Percentiles rank a stretch among this genome's conserved stretches.
Conservation (phyloP, 352 stramenopile genomes). For the Phytophthora ramorum region DNA sequence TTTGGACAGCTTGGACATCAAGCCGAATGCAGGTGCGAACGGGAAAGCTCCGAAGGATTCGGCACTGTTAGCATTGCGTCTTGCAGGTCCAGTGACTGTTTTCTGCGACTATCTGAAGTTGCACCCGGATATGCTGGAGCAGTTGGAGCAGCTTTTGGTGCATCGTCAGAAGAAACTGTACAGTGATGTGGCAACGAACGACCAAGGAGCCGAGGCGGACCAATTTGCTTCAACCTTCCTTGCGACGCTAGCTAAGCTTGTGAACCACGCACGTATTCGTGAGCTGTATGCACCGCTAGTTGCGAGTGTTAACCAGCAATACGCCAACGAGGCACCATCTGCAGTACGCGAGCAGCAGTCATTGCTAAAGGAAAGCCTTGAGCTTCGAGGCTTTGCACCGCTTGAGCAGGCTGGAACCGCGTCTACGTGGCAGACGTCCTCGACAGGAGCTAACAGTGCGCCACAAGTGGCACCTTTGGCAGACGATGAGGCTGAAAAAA, state of each 20-base stretch:
- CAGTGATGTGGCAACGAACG: conserved; percentile 29
- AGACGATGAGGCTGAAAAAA: conserved; percentile 55
- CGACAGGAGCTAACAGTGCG: conserved; percentile 13
- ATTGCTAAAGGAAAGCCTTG: conserved; percentile 75
- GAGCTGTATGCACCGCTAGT: conserved; percentile 48
- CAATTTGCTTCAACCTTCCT: conserved; percentile 52
- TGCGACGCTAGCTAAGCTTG: conserved; percentile 52
- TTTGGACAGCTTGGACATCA: conserved; percentile 37
- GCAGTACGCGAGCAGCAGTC: conserved; percentile 47
- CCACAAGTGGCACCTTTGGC: conserved; percentile 32
- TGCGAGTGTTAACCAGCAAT: conserved; percentile 6
- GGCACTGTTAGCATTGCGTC: conserved; percentile 33
- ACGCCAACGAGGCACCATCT: conserved; percentile 28
- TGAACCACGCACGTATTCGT: conserved; percentile 61
- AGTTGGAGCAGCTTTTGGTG: conserved; percentile 43
- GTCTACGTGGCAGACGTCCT: conserved; percentile 24
- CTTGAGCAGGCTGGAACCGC: conserved; percentile 34
- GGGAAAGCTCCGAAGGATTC: conserved; percentile 32
- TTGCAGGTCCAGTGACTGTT: conserved; percentile 65
- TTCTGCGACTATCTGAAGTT: conserved; percentile 73
- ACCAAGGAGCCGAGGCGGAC: conserved; percentile 24
- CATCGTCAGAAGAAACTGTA: conserved; percentile 36
- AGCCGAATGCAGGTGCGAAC: conserved; percentile 21
- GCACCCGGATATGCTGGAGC: conserved; percentile 56
- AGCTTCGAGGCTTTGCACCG: conserved; percentile 74